These are phyloP conservation scores for Gossypium davidsonii DNA, from an alignment of 441 rosid genomes.

Conservation along the genomic window DNA sequence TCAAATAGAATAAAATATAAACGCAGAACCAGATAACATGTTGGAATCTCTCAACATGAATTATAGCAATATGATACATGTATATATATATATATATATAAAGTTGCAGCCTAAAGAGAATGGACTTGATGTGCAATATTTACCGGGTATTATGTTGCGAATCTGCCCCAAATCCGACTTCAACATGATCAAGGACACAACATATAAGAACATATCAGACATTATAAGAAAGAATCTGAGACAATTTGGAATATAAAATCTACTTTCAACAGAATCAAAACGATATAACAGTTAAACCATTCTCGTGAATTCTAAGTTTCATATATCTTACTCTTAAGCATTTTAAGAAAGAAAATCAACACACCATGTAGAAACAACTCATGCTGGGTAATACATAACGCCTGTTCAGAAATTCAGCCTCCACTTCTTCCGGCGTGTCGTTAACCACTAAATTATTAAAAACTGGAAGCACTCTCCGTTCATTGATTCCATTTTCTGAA, in stretches of 20 bases:
- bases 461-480: conserved; percentile 36
- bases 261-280: background rate
- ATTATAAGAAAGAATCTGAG: background rate
- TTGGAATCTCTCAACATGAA: background rate
- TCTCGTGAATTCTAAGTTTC: background rate
- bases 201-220: conserved; percentile 22
- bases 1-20: background rate
- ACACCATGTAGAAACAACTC: conserved; percentile 83
- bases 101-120: background rate
- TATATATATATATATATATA: background rate
- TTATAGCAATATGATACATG: background rate
- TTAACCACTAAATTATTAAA: conserved; percentile 56
- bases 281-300: background rate
- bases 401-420: conserved; percentile 50
- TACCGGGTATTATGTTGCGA: conserved; percentile 79
- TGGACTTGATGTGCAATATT: conserved; percentile 21
- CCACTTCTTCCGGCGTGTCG: conserved; percentile 45
- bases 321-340: background rate
- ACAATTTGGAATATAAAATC: background rate
- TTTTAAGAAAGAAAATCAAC: background rate
- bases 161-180: conserved; percentile 83
- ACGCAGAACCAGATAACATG: background rate
- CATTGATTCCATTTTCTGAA: conserved; percentile 18
- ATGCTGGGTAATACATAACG: conserved; percentile 48
- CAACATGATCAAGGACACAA: conserved; percentile 21